Base-by-base conservation (phyloP, 768 basidiomycete genomes). In the Lactifluus piperatus region DNA sequence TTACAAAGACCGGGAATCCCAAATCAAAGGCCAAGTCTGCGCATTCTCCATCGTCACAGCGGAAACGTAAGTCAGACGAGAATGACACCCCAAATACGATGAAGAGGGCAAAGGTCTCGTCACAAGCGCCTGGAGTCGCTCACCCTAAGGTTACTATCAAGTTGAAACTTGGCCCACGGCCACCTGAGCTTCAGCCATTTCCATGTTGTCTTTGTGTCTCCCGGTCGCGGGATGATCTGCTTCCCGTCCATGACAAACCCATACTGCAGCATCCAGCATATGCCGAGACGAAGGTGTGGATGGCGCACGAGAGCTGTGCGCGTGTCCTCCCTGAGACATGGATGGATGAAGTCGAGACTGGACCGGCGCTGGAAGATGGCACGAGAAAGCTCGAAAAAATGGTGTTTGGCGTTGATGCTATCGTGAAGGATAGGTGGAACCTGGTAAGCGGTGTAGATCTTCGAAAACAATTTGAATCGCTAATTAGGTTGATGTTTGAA, bases 351-450 rank as follows among this genome's bases (percentile, higher is more conserved):
- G 68, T 85, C 5, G 81, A 83, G 41, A 71, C 68, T 1, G 69
- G 64, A 4, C 68, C 65, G 11, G 50, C 63, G 11, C 57, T 64
- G 18, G 66, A 62, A 2, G 69, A 74, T 65, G 77, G 77, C 0
- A 67, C 64, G 7, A 62, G 58, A 22, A 62, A 54, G 39, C 79
- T 70, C 64, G 79, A 80, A 67, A 74, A 71, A 56, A 77, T 81
- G 57, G 86, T 97, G 0, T 86, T 86, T 66, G 94, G 95, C 3
- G 89, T 91, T 24, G 88, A 92, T 67, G 83, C 79, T 8, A 91
- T 99, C 63, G 88, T 89, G 11, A 91, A 85, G 69, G 94, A 90
- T 70, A 76, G 97, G 29, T 99, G 97, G 97, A 86, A 85, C 68
- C 68, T 98, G 74, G 94, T 95, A 67, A 54, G 85, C 74, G 6